These are phyloP conservation scores for Trichothecium roseum DNA, from an alignment of 2,329 filamentous ascomycete species.

Conservation along the genomic window DNA sequence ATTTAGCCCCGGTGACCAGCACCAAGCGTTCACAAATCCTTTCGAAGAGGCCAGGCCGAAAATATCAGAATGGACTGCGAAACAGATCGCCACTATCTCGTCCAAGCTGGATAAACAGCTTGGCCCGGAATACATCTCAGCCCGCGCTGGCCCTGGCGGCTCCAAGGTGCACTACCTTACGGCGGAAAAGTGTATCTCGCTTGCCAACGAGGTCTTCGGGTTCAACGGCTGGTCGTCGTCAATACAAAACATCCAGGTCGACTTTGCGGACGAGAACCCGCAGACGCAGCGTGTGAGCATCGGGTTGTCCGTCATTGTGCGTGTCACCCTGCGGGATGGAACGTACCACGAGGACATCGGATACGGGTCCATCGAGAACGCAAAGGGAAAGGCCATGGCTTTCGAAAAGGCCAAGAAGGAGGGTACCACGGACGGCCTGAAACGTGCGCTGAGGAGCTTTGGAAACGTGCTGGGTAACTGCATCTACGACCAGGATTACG, in stretches of 20 bases:
- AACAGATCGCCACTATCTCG: slow-evolving; percentile 81
- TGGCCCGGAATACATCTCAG: slow-evolving; percentile 90
- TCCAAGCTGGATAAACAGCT: slow-evolving; percentile 83
- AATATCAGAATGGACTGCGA: slow-evolving; percentile 75
- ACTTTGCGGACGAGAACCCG: slow-evolving; percentile 84
- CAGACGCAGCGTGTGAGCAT: slow-evolving; percentile 71
- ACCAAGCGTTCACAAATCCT: slow-evolving; percentile 54
- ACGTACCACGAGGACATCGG: slow-evolving; percentile 98
- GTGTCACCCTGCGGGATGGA: slow-evolving; percentile 83
- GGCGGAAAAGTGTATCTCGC: slow-evolving; percentile 92
- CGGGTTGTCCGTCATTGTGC: slow-evolving; percentile 80
- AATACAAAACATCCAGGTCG: slow-evolving; percentile 90
- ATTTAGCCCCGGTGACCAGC: slow-evolving; percentile 58
- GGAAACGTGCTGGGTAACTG: slow-evolving; percentile 97
- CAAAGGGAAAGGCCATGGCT: slow-evolving; percentile 85
- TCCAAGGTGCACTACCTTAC: slow-evolving; percentile 86
- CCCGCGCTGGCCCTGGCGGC: slow-evolving; percentile 71
- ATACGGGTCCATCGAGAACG: slow-evolving; percentile 94
- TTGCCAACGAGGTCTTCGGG: slow-evolving; percentile 90
- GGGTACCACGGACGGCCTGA: slow-evolving; percentile 88
- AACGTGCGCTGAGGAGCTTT: slow-evolving; percentile 81
- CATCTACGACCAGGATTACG: slow-evolving; percentile 92
- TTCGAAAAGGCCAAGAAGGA: slow-evolving; percentile 99
- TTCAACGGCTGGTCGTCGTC: slow-evolving; percentile 97
- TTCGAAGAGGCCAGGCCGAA: slow-evolving; percentile 64